These are phyloP conservation scores for Lentinula lateritia DNA, from an alignment of 768 basidiomycete species.

Conservation along the genomic window DNA sequence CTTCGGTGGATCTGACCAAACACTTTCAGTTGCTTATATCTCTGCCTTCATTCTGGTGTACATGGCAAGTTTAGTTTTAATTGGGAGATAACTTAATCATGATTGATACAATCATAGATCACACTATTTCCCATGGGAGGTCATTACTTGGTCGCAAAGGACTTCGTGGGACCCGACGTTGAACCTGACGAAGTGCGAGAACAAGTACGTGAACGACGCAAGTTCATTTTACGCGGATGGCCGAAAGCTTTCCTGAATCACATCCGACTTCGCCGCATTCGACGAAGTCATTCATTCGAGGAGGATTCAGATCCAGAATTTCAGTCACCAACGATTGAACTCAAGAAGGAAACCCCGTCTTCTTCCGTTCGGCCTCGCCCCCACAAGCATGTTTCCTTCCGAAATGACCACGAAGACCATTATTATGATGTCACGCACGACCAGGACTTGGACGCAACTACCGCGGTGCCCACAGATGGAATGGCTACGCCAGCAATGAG, in stretches of 20 bases:
- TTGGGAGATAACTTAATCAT: not conserved
- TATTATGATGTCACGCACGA: not conserved
- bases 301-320: not conserved
- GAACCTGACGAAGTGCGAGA: slow-evolving; percentile 51
- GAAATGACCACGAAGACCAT: not conserved
- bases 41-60: slow-evolving; percentile 58
- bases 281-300: not conserved
- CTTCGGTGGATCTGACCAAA: slow-evolving; percentile 59
- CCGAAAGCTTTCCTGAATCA: slow-evolving; percentile 7
- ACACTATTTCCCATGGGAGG: slow-evolving; percentile 65
- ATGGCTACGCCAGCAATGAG: slow-evolving; percentile 10
- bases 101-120: slow-evolving; percentile 28
- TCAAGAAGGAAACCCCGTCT: not conserved
- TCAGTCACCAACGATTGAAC: not conserved
- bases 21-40: slow-evolving; percentile 62
- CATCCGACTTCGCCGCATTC: slow-evolving; percentile 4
- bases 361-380: not conserved
- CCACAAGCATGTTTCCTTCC: slow-evolving; percentile 17
- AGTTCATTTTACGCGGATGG: slow-evolving; percentile 15
- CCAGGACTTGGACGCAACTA: slow-evolving; percentile 6
- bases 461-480: slow-evolving; percentile 13
- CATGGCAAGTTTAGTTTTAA: slow-evolving; percentile 30
- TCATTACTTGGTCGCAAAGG: slow-evolving; percentile 47
- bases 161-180: slow-evolving; percentile 62
- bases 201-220: slow-evolving; percentile 32